Evolutionary conservation across 2,329 filamentous ascomycete species (phyloP).

Genomic region (Karstenula rhodostoma): DNA sequence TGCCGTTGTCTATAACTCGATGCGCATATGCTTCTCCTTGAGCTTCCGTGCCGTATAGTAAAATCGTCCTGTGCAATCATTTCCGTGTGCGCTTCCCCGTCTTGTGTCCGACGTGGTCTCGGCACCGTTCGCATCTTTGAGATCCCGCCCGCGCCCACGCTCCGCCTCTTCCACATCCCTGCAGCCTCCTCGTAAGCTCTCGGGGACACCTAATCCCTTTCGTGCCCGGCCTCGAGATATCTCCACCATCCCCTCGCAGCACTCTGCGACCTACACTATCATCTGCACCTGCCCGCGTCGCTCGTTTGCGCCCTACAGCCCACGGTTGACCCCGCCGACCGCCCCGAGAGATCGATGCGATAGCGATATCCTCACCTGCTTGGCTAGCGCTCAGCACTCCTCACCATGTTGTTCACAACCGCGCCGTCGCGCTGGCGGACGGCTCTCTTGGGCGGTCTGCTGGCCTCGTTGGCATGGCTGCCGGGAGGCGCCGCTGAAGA

Average conservation of each 20-base stretch:
- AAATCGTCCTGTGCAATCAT: not conserved
- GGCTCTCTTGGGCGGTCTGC: slow-evolving; percentile 40
- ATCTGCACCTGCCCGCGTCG: not conserved
- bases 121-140: slow-evolving; percentile 7
- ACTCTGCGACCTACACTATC: slow-evolving; percentile 4
- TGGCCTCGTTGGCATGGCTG: slow-evolving; percentile 44
- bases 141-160: slow-evolving; percentile 7
- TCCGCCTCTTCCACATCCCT: slow-evolving; percentile 19
- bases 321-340: not conserved
- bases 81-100: not conserved
- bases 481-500: slow-evolving; percentile 49
- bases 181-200: slow-evolving; percentile 36
- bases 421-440: slow-evolving; percentile 43
- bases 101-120: slow-evolving; percentile 5
- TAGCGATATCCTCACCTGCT: slow-evolving; percentile 37
- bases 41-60: not conserved
- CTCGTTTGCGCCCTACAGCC: not conserved
- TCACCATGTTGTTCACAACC: slow-evolving; percentile 36
- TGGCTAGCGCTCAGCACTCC: slow-evolving; percentile 23
- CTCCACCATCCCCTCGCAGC: slow-evolving; percentile 9
- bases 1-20: not conserved
- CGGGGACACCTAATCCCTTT: slow-evolving; percentile 37
- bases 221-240: slow-evolving; percentile 19
- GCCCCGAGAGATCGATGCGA: slow-evolving; percentile 38
- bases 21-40: not conserved